Percentiles rank a stretch among this genome's conserved stretches.
Evolutionary conservation across 176 grass and related monocot genomes (phyloP).

Genomic region (Dactylis glomerata): DNA sequence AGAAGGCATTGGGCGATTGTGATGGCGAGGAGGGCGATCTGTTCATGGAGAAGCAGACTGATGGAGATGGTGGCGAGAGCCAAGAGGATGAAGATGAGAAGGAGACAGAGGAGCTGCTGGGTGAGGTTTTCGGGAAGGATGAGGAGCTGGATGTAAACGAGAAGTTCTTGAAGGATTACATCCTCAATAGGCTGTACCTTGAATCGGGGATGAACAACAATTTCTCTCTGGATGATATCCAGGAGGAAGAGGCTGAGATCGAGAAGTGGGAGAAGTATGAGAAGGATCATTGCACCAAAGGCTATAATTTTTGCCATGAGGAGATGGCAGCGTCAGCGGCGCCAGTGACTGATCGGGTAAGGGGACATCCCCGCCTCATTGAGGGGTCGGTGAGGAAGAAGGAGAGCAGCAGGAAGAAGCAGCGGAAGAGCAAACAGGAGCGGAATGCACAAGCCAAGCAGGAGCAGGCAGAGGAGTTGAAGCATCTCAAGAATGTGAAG

Average conservation of each 20-base stretch:
- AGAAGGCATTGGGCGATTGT: conserved; percentile 30
- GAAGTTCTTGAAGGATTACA: conserved; percentile 75
- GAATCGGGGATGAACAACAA: conserved; percentile 30
- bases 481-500: conserved; percentile 92
- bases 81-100: conserved; percentile 49
- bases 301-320: conserved; percentile 71
- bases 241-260: conserved; percentile 31
- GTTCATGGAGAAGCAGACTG: conserved; percentile 52
- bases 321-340: conserved; percentile 39
- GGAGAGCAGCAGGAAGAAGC: neutral
- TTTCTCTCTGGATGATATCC: conserved; percentile 32
- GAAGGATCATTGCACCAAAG: neutral
- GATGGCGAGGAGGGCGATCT: conserved; percentile 43
- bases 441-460: neutral
- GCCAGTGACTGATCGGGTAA: neutral
- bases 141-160: conserved; percentile 60
- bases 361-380: neutral
- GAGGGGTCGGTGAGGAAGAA: neutral
- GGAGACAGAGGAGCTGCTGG: conserved; percentile 42
- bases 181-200: conserved; percentile 59
- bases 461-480: neutral
- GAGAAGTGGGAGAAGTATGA: neutral
- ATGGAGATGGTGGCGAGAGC: conserved; percentile 3
- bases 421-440: neutral
- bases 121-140: conserved; percentile 64